Evolutionary conservation across 2,329 filamentous ascomycete species (phyloP).

Genomic region (Penicillium olsonii): DNA sequence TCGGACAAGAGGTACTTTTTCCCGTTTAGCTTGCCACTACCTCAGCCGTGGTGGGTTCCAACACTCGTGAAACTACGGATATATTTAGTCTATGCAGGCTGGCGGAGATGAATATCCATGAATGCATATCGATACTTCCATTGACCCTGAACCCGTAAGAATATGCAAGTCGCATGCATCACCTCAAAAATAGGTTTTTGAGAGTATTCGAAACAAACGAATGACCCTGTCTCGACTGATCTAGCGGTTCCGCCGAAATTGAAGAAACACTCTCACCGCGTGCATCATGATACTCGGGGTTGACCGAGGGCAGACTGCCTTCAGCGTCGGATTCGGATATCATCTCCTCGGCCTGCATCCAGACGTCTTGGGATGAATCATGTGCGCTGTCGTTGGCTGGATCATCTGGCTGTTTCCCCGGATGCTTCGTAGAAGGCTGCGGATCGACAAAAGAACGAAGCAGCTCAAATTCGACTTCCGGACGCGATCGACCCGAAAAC

Average conservation of each 20-base stretch:
- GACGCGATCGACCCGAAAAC: constrained; percentile 31
- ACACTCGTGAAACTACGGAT: background rate
- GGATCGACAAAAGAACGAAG: constrained; percentile 29
- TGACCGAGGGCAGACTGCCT: background rate
- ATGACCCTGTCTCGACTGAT: background rate
- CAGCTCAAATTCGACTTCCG: constrained; percentile 38
- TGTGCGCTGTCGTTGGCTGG: background rate
- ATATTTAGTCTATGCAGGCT: background rate
- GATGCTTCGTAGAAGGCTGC: background rate
- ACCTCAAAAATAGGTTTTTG: background rate
- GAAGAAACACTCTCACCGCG: background rate
- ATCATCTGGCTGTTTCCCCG: background rate
- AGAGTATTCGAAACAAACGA: background rate
- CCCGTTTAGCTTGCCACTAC: background rate
- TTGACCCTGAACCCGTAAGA: background rate
- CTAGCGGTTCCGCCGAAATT: background rate
- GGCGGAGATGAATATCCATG: background rate
- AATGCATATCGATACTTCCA: background rate
- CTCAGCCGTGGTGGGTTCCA: background rate
- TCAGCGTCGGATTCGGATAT: background rate
- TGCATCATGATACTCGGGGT: background rate
- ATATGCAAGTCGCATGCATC: background rate
- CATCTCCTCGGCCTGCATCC: background rate
- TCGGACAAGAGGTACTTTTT: background rate
- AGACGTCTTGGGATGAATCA: background rate